phyloP scores from a whole-genome alignment of 1,284 basidiomycete genomes.

The Tilletia walkeri region DNA sequence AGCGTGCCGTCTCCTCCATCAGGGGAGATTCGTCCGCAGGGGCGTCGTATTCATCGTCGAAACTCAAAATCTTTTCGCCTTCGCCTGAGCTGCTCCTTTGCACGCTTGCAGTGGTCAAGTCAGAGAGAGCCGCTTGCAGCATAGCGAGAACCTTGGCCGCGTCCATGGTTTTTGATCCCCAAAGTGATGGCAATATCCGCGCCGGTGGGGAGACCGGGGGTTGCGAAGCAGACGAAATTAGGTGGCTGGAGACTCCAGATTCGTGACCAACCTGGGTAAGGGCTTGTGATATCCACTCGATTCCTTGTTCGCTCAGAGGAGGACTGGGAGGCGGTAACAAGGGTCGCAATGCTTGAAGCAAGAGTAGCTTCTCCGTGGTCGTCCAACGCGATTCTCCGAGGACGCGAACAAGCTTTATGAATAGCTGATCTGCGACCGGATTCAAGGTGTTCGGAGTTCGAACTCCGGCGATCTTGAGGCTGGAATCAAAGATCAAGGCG shows the following conservation, averaged over 20 bases:
- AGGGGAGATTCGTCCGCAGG: background rate
- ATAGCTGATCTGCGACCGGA: background rate
- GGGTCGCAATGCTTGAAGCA: constrained; percentile 12
- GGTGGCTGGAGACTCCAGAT: background rate
- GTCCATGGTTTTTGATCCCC: background rate
- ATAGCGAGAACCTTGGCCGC: background rate
- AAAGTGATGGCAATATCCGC: background rate
- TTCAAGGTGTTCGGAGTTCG: background rate
- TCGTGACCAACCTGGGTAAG: background rate
- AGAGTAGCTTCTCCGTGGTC: background rate
- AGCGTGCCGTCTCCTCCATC: background rate
- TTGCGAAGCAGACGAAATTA: background rate
- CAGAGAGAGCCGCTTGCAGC: background rate
- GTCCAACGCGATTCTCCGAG: background rate
- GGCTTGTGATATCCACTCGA: constrained; percentile 7
- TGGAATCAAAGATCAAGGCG: background rate
- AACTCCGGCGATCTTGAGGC: constrained; percentile 1
- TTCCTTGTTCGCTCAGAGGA: constrained; percentile 1
- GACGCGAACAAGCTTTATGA: background rate
- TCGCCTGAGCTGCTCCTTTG: background rate
- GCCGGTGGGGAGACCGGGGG: background rate
- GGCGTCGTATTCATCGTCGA: constrained; percentile 6
- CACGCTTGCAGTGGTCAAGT: background rate
- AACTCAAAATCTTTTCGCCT: background rate
- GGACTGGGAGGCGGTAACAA: constrained; percentile 1